phyloP scores from a whole-genome alignment of 2,329 filamentous ascomycete species.

The Didymella arachidicola region DNA sequence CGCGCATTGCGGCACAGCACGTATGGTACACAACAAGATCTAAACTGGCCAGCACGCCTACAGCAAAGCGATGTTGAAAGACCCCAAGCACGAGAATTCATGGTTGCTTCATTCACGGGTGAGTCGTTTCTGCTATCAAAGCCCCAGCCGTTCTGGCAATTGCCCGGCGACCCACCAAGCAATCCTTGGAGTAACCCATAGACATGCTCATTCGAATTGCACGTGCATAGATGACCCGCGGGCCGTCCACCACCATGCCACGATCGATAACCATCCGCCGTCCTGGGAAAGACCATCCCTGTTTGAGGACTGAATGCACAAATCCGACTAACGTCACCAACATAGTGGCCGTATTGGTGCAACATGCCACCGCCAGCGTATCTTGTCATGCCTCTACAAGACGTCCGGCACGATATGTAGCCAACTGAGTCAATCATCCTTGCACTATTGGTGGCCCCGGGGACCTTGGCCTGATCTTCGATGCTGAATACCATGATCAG shows the following conservation, averaged over 20 bases:
- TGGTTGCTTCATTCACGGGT: not conserved
- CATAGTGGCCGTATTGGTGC: not conserved
- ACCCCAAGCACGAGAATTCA: not conserved
- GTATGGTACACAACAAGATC: not conserved
- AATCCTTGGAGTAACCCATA: not conserved
- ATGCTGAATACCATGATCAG: conserved; percentile 11
- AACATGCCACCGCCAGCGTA: conserved; percentile 4
- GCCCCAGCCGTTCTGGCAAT: conserved; percentile 1
- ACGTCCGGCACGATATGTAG: not conserved
- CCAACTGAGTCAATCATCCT: not conserved
- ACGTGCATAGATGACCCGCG: not conserved
- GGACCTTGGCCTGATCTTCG: conserved; percentile 14
- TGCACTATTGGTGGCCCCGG: not conserved
- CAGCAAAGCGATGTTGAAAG: not conserved
- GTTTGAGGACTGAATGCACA: conserved; percentile 1
- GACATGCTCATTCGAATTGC: not conserved
- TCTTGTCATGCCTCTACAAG: not conserved
- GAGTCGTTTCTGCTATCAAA: conserved; percentile 8
- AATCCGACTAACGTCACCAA: conserved; percentile 3
- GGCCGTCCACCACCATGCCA: conserved; percentile 5
- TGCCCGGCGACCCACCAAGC: not conserved
- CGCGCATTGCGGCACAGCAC: conserved; percentile 4
- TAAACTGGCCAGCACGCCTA: not conserved
- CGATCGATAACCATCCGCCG: conserved; percentile 6
- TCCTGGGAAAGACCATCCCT: conserved; percentile 1